phyloP scores from a whole-genome alignment of 23 red algal species.

The Agarophyton chilense region DNA sequence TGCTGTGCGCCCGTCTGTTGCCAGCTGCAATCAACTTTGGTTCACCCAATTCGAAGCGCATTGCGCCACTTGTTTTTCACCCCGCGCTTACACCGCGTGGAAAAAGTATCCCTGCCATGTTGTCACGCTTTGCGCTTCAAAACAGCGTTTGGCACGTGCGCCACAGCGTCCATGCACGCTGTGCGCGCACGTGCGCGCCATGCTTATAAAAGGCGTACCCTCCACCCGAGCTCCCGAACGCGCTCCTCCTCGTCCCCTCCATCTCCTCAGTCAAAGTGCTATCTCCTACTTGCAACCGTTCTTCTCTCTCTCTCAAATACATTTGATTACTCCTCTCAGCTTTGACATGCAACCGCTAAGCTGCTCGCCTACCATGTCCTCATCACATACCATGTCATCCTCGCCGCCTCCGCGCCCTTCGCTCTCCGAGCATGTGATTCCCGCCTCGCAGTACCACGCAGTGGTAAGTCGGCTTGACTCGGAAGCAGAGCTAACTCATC shows the following conservation, averaged over 20 bases:
- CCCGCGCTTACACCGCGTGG: too few species aligned
- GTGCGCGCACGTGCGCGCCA: constrained; percentile 6
- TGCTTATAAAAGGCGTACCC: constrained; percentile 23
- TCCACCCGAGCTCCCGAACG: neutral
- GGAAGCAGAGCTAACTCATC: neutral
- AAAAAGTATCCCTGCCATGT: too few species aligned
- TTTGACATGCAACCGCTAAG: too few species aligned
- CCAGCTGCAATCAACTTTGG: neutral
- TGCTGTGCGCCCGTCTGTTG: too few species aligned
- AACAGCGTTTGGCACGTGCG: too few species aligned
- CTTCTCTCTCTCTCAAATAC: neutral
- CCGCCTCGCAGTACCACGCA: constrained; percentile 5
- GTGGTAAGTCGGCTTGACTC: constrained; percentile 14
- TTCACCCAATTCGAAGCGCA: too few species aligned
- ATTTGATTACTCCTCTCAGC: too few species aligned
- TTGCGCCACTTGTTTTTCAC: too few species aligned
- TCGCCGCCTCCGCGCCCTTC: neutral
- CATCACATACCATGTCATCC: neutral
- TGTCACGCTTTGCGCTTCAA: too few species aligned
- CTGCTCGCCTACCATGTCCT: neutral
- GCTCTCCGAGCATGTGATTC: neutral
- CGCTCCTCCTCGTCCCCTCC: neutral
- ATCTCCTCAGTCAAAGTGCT: neutral
- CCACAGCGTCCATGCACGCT: neutral
- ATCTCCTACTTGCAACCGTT: neutral